These are phyloP conservation scores for Jaltomata sinuosa DNA, from an alignment of 257 asterid genomes.

Conservation along the genomic window DNA sequence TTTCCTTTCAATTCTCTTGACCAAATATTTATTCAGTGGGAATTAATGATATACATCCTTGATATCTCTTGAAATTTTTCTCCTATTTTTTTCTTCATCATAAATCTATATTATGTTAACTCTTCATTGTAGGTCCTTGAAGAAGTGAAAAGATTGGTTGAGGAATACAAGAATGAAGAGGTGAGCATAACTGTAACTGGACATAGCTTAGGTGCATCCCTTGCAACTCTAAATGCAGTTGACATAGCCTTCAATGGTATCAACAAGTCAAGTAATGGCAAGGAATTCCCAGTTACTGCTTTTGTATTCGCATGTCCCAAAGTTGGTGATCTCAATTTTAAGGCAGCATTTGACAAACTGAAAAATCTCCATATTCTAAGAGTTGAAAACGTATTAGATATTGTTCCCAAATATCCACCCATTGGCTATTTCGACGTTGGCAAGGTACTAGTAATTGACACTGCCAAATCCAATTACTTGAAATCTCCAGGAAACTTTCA, in stretches of 20 bases:
- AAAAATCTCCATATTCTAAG: constrained; percentile 33
- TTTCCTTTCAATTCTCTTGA: neutral
- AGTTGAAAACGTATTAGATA: constrained; percentile 35
- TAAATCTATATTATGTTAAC: neutral
- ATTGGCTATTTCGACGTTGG: constrained; percentile 57
- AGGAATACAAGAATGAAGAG: constrained; percentile 50
- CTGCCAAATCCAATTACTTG: constrained; percentile 38
- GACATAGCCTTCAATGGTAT: constrained; percentile 51
- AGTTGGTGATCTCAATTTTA: constrained; percentile 43
- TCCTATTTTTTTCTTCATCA: neutral
- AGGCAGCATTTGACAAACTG: constrained; percentile 4
- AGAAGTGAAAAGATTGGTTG: constrained; percentile 52
- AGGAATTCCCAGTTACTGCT: constrained; percentile 53
- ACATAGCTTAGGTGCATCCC: constrained; percentile 79
- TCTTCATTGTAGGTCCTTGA: constrained; percentile 33
- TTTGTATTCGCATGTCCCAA: constrained; percentile 60
- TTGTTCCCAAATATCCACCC: constrained; percentile 53
- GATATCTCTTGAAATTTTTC: neutral
- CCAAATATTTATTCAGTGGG: neutral
- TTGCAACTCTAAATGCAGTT: constrained; percentile 52
- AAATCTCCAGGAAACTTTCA: constrained; percentile 35
- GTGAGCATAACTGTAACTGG: constrained; percentile 70
- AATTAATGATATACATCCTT: neutral
- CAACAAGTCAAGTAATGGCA: constrained; percentile 41
- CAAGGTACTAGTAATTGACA: constrained; percentile 43